Evolutionary conservation across 352 stramenopile species (phyloP).

Genomic region (Aphanomyces invadans): DNA sequence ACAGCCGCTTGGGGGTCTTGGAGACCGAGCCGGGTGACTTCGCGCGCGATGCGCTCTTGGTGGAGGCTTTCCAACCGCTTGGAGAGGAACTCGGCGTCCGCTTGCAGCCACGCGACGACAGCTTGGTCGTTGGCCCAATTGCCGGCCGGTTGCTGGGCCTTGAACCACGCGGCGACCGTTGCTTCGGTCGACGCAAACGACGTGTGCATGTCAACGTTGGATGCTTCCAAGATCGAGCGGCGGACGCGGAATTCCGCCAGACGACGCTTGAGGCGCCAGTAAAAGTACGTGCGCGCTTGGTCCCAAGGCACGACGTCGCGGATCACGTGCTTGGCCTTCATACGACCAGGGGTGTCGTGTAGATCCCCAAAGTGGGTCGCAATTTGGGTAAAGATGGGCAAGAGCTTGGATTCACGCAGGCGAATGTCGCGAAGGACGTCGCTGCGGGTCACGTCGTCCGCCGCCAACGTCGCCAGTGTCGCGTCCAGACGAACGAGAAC

Average conservation of each 20-base stretch:
- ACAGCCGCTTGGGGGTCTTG: constrained; percentile 79
- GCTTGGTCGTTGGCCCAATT: constrained; percentile 72
- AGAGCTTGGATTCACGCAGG: constrained; percentile 86
- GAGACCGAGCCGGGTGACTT: constrained; percentile 69
- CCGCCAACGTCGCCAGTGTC: constrained; percentile 50
- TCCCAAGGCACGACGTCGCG: constrained; percentile 94
- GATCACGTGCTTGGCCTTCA: constrained; percentile 99
- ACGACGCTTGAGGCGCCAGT: constrained; percentile 96
- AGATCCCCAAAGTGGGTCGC: constrained; percentile 99
- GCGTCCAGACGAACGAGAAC: constrained; percentile 83
- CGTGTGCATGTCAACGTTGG: constrained; percentile 30
- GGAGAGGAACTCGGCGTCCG: constrained; percentile 72
- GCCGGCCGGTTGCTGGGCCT: constrained; percentile 64
- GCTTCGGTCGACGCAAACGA: constrained; percentile 51
- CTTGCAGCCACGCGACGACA: constrained; percentile 67
- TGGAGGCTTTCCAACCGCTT: constrained; percentile 46
- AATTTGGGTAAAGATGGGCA: constrained; percentile 97
- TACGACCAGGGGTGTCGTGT: constrained; percentile 99
- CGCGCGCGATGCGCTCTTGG: constrained; percentile 58
- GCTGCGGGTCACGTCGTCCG: constrained; percentile 39
- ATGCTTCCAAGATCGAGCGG: constrained; percentile 40
- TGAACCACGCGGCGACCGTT: constrained; percentile 73
- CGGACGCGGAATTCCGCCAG: constrained; percentile 94
- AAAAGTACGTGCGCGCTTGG: constrained; percentile 95
- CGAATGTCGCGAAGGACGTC: constrained; percentile 89